Evolutionary conservation across 2,329 filamentous ascomycete genomes (phyloP), one percentile per base, ranked within the genome.

Genomic region (Fusarium sp.): DNA sequence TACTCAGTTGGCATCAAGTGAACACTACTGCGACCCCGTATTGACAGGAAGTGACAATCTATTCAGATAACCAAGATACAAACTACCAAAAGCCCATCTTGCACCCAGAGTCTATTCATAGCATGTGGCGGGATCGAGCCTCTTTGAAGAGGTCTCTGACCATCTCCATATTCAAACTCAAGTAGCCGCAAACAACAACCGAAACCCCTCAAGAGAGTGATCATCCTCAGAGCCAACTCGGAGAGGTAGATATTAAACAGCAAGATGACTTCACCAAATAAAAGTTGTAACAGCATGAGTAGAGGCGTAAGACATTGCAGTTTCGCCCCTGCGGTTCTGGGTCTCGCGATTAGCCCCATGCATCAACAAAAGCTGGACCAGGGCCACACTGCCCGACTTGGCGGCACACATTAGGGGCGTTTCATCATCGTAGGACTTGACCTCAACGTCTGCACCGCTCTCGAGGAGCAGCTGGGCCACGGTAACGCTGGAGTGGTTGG

Each of bases 391-490:
- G 45, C 25, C 22, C 25, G 9, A 18, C 45, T 16, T 18, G 25
- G 9, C 25, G 8, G 45, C 45, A 11, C 4, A 4, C 5, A 29
- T 18, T 4, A 50, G 16, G 8, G 45, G 45, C 3, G 45, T 50
- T 6, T 29, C 16, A 16, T 7, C 0, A 2, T 3, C 1, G 5
- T 18, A 4, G 0, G 2, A 2, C 45, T 6, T 10, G 16, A 29
- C 16, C 3, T 11, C 22, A 6, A 8, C 9, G 8, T 50, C 5
- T 18, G 45, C 22, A 0, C 45, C 45, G 16, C 25, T 27, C 9
- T 29, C 45, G 25, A 50, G 45, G 45, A 50, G 45, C 45, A 27
- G 27, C 45, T 18, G 45, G 2, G 16, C 16, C 9, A 50, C 10
- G 25, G 16, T 22, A 4, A 50, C 25, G 16, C 9, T 18, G 16